Conservation (phyloP, 345 rosid species). For the Crucihimalaya himalaica region DNA sequence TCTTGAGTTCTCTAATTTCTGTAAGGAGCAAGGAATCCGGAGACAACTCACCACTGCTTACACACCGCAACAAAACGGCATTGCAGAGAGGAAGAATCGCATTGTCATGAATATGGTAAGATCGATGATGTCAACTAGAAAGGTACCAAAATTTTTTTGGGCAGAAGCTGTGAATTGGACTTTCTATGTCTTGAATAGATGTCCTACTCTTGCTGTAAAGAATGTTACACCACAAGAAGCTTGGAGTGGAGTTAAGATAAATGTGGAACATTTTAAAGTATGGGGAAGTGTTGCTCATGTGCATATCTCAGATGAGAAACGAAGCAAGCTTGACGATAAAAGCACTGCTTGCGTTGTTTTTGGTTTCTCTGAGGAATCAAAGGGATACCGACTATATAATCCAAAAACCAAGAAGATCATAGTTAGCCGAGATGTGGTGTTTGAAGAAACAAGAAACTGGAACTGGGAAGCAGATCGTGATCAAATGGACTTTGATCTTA, state of each 20-base stretch:
- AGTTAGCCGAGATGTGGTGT: background rate
- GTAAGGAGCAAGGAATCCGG: background rate
- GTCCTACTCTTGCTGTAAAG: background rate
- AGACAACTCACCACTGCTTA: background rate
- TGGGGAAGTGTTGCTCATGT: fast-evolving
- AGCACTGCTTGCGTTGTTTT: background rate
- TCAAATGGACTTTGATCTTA: fast-evolving
- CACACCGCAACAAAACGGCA: background rate
- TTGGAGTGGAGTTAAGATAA: background rate
- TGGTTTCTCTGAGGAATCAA: background rate
- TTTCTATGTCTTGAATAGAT: background rate
- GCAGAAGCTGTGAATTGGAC: background rate
- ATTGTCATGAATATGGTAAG: background rate
- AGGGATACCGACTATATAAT: background rate
- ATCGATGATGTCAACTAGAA: background rate
- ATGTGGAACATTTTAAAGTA: background rate
- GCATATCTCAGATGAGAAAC: fast-evolving
- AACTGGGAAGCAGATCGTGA: background rate
- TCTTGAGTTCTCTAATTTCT: background rate
- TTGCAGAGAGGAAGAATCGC: background rate
- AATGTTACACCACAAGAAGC: background rate
- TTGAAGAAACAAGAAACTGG: background rate
- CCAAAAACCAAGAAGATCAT: fast-evolving
- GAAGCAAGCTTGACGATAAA: background rate
- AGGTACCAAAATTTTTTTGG: fast-evolving